A percentile compares a stretch with the other conserved stretches of the same genome.
Evolutionary conservation across 169 alveolate genomes (phyloP).

Genomic region (Cardiosporidium cionae): DNA sequence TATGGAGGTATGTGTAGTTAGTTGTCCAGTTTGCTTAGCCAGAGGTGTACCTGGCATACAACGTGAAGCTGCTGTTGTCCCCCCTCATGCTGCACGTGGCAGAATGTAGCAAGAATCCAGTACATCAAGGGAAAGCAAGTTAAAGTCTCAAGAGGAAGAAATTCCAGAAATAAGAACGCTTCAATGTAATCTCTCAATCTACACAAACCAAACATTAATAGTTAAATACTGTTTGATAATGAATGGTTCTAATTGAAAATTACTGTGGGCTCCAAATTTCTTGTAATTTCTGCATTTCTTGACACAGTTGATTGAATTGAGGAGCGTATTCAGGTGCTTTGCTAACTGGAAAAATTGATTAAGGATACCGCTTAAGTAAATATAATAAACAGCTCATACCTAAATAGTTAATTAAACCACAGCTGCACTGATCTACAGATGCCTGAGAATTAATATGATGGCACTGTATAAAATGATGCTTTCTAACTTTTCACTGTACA

Average conservation of each 20-base stretch:
- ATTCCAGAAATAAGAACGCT: not conserved
- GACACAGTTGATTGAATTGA: not conserved
- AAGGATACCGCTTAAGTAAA: not conserved
- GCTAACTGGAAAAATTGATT: not conserved
- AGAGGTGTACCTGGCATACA: not conserved
- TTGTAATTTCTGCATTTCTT: not conserved
- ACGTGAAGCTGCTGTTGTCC: not conserved
- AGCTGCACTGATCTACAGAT: not conserved
- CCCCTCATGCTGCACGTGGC: not conserved
- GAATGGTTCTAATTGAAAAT: not conserved
- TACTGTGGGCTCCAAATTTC: not conserved
- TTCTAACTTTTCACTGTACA: no score
- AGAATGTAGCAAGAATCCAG: not conserved
- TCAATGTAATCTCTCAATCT: not conserved
- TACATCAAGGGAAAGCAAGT: not conserved
- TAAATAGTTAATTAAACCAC: not conserved
- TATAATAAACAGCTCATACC: not conserved
- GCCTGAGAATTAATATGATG: not conserved
- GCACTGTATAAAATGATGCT: no score
- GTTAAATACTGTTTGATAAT: no score
- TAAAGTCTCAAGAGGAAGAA: not conserved
- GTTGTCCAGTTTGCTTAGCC: no score
- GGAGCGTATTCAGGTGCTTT: not conserved
- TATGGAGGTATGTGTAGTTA: no score
- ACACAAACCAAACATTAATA: no score